phyloP scores from a whole-genome alignment of 2,329 filamentous ascomycete genomes.

The Beauveria australis region DNA sequence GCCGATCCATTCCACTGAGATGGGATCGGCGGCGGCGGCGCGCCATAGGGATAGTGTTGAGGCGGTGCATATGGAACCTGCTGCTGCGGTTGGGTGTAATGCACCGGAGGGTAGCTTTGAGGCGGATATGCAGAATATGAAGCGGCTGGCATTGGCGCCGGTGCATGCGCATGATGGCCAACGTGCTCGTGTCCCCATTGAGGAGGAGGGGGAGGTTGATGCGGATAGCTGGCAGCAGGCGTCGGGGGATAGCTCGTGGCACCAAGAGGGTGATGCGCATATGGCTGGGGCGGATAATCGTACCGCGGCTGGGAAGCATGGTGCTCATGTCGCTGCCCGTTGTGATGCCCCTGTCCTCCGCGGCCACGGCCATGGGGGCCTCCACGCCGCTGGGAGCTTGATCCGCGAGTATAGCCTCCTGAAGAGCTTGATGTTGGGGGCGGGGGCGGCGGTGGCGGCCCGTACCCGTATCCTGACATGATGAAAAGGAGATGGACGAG shows the following conservation, averaged over 20 bases:
- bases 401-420: constrained; percentile 31
- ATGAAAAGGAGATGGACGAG: background rate
- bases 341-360: constrained; percentile 32
- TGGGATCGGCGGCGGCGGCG: constrained; percentile 26
- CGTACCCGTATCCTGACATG: constrained; percentile 47
- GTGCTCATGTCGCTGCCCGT: constrained; percentile 30
- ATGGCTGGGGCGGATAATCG: constrained; percentile 34
- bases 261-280: constrained; percentile 23
- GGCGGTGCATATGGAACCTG: constrained; percentile 36
- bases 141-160: constrained; percentile 40
- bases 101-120: constrained; percentile 39
- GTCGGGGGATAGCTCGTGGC: constrained; percentile 27
- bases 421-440: constrained; percentile 21
- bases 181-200: constrained; percentile 35
- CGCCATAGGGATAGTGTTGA: constrained; percentile 31
- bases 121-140: constrained; percentile 54
- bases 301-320: constrained; percentile 30
- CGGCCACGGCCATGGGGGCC: constrained; percentile 24
- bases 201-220: constrained; percentile 26
- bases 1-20: constrained; percentile 27
- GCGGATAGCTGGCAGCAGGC: constrained; percentile 28
- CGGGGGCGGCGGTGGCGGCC: constrained; percentile 41
- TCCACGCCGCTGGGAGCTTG: constrained; percentile 19
- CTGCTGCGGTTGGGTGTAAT: constrained; percentile 32
- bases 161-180: constrained; percentile 34